Base-by-base conservation (phyloP, 345 rosid genomes). In the Limnanthes douglasii region DNA sequence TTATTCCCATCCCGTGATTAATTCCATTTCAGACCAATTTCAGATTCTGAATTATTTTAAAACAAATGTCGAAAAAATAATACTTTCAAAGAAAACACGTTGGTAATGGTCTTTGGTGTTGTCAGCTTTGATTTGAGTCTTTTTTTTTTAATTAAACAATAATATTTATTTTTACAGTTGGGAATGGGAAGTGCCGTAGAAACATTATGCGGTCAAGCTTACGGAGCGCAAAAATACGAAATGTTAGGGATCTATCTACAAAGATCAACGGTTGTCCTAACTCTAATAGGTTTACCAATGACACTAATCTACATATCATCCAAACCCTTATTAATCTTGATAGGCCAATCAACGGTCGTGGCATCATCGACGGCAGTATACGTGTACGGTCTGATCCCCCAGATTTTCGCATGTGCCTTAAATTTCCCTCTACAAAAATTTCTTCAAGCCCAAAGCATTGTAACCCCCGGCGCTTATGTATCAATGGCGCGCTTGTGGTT, bases 121-220 rank as follows among this genome's bases (percentile, higher is more conserved):
- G 18, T 55, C 49, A 48, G 48, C 36, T 20, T 48, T n/a, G n/a
- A n/a, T n/a, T n/a, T 4, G 26, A 4, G 26, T 22, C 4, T n/a
- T 4, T 22, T 8, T 22, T 4, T 22, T 4, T 4, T 4, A 4
- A 4, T 22, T 22, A 22, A 22, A 4, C 26, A 8, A 22, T 4
- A 8, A n/a, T n/a, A n/a, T n/a, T n/a, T n/a, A n/a, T 33, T 20
- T 1, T 24, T 7, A 26, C 46, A 70, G 84, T 62, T 75, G 18
- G 84, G 84, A 14, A 75, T 75, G 90, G 94, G 94, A 55, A 82
- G 94, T 44, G 90, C 94, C 0, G 85, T 74, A 12, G 90, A 78
- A 37, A 82, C 94, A 2, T 34, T 78, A 26, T 78, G 94, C 30
- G 90, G 94, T 8, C 94, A 82, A 72, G 85, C 86, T 0, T 77